Evolutionary conservation across 2,329 filamentous ascomycete species (phyloP).

Genomic region (Talaromyces sp.): DNA sequence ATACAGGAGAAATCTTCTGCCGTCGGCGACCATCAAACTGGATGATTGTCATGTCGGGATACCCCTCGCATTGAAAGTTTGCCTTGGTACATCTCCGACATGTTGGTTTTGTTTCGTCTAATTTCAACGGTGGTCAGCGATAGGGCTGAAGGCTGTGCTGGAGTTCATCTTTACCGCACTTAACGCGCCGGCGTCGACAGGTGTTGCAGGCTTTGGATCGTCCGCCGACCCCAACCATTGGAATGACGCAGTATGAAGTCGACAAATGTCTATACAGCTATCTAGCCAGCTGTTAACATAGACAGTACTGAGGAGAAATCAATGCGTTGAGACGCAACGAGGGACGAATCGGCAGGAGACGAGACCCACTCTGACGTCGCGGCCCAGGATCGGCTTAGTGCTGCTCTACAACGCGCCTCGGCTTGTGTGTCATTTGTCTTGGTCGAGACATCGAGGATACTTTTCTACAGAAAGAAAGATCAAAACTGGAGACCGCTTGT

Average conservation of each 20-base stretch:
- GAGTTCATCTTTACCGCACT: conserved; percentile 4
- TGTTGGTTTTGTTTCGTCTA: conserved; percentile 5
- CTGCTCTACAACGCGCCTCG: not conserved
- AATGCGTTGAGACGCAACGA: not conserved
- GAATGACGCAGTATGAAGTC: not conserved
- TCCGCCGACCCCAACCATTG: conserved; percentile 8
- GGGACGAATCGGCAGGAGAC: not conserved
- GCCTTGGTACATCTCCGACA: conserved; percentile 4
- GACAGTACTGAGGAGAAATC: not conserved
- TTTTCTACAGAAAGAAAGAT: conserved; percentile 18
- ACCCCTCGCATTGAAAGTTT: conserved; percentile 1
- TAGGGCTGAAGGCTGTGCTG: not conserved
- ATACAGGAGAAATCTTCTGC: not conserved
- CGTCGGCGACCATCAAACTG: conserved; percentile 5
- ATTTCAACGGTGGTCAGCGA: not conserved
- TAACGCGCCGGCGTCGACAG: conserved; percentile 7
- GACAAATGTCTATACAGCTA: not conserved
- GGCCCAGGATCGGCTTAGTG: not conserved
- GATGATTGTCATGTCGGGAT: conserved; percentile 5
- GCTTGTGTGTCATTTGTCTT: no score
- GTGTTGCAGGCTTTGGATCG: conserved; percentile 6
- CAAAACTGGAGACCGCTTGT: not conserved
- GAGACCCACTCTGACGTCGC: not conserved
- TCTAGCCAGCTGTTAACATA: not conserved
- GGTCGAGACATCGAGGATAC: conserved; percentile 25